Evolutionary conservation across 2,329 filamentous ascomycete genomes (phyloP).

Genomic region (Diaporthe citriasiana): DNA sequence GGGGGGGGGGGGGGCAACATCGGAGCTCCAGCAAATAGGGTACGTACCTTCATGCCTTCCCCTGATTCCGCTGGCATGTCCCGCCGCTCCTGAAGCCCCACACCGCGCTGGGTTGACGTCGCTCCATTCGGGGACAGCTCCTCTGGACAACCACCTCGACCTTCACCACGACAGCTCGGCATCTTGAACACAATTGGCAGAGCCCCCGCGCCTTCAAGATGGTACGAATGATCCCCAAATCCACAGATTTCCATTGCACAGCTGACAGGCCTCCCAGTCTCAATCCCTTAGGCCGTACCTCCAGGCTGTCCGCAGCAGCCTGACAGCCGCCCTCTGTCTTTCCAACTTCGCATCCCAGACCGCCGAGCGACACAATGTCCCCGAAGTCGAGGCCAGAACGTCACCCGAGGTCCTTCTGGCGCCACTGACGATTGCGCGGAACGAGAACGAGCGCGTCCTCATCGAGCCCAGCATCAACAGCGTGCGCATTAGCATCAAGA

Average conservation of each 20-base stretch:
- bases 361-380: slow-evolving; percentile 97
- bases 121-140: slow-evolving; percentile 36
- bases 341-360: slow-evolving; percentile 98
- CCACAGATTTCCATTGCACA: neutral
- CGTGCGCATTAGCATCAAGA: slow-evolving; percentile 96
- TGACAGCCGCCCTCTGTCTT: slow-evolving; percentile 92
- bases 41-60: slow-evolving; percentile 37
- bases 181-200: slow-evolving; percentile 34
- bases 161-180: slow-evolving; percentile 35
- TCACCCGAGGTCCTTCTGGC: slow-evolving; percentile 96
- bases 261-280: slow-evolving; percentile 70
- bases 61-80: slow-evolving; percentile 33
- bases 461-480: slow-evolving; percentile 98
- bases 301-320: slow-evolving; percentile 92
- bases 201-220: slow-evolving; percentile 34
- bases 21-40: slow-evolving; percentile 16
- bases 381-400: slow-evolving; percentile 92
- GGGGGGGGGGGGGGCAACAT: neutral
- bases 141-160: slow-evolving; percentile 15
- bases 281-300: slow-evolving; percentile 98
- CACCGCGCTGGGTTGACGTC: slow-evolving; percentile 35
- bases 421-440: slow-evolving; percentile 89
- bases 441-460: slow-evolving; percentile 96
- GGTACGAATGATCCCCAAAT: neutral
- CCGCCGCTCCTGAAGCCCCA: slow-evolving; percentile 31